Evolutionary conservation across 1,139 yeast species (phyloP), one percentile per base, ranked within the genome.

Genomic region (Debaryomycetaceae sp.): DNA sequence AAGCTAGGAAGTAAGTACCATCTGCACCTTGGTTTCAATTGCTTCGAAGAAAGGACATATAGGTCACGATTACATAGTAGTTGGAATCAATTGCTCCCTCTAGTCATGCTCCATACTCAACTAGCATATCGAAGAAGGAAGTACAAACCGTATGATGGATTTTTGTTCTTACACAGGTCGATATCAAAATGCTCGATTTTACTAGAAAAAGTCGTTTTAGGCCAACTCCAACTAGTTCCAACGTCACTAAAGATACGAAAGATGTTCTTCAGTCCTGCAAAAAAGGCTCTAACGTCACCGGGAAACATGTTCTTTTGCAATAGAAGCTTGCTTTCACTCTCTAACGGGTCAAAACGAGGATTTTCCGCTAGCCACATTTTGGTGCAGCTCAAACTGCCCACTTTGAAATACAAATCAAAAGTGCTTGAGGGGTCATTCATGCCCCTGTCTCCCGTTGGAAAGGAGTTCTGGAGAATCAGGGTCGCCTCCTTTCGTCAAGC

Each of bases 231-330:
- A 27, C 11, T 27, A 27, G 31, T 27, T 27, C 31, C 31, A 38
- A 7, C 5, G 30, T n/a, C 6, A 20, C 30, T 38, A 20, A 13
- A 22, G 24, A 20, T 3, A 31, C 23, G n/a, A 6, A 34, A 24
- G 22, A 37, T 42, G 44, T 31, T 37, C 24, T 34, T 17, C 23
- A n/a, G 37, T 22, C 11, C 17, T 34, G 34, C 31, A n/a, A 9
- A 22, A 9, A 37, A 24, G 27, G 38, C 33, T 9, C 23, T 31
- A 20, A 13, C 8, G 13, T 34, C 37, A 8, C 34, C 40, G 8
- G 17, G 37, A 14, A 42, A 36, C 5, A 33, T 40, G 37, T 51
- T 53, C 34, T 53, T 51, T 48, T 51, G 48, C 44, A 53, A 51
- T 36, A 43, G 41, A 6, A 40, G 42, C 36, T 43, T 51, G 23